Evolutionary conservation across 306 rosid genomes (phyloP), one percentile per base, ranked within the genome.

Genomic region (Prunus salicina): DNA sequence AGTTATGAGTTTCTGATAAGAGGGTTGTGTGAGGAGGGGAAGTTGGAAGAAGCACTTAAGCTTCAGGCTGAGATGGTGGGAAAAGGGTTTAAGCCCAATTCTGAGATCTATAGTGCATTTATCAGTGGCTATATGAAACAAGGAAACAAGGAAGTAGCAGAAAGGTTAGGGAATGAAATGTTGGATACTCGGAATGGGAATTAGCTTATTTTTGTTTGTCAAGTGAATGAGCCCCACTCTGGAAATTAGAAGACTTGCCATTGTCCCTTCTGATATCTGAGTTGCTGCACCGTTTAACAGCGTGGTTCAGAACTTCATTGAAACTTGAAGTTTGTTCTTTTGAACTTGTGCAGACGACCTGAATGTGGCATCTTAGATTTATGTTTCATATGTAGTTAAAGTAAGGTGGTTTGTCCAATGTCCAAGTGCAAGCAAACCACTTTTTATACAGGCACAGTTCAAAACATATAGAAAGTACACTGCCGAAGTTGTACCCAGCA

Each of bases 61-160:
- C 81, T 92, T 83, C 98, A 90, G 81, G 93, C 89, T 1, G 88
- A 95, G 87, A 95, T 92, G 98, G 87, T 89, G 30, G 93, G 96
- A 25, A 89, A 82, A 82, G 97, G 97, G 50, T 87, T 82, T 79
- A 75, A 75, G 68, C 89, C 83, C 5, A 83, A 76, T 72, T 79
- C 58, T 9, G 84, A 89, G 69, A 66, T 88, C 60, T 94, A 94
- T 76, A 64, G 51, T n/a, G 86, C 88, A 72, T 90, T 94, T 79
- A 77, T 91, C 47, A 84, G 82, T 58, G 93, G 89, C 18, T 90
- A 86, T 52, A 53, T 64, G 76, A 74, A 79, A 72, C 87, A 70
- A 69, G 97, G 96, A 71, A 90, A 87, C 18, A 72, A 71, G 68
- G 96, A 84, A 85, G 51, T 91, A 73, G 93, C 89, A 28, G 89